Conservation (phyloP, 345 rosid genomes). For the Turritis glabra region DNA sequence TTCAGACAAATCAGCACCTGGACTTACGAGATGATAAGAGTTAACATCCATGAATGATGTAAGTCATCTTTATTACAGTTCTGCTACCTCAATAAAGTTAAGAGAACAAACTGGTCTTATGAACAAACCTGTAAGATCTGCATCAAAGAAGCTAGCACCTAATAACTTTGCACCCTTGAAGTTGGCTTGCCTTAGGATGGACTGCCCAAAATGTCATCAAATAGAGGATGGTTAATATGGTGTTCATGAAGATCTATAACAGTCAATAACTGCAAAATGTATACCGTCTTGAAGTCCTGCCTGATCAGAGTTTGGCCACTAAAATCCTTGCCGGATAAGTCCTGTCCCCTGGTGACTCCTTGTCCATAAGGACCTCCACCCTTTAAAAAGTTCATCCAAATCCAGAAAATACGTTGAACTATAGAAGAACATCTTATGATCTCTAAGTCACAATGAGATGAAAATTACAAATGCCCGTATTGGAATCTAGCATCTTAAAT, state of each 20-base stretch:
- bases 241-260: background rate
- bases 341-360: slow-evolving; percentile 94
- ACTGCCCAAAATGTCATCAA: slow-evolving; percentile 44
- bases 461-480: background rate
- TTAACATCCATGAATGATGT: background rate
- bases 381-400: slow-evolving; percentile 41
- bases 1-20: slow-evolving; percentile 95
- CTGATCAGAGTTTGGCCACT: slow-evolving; percentile 82
- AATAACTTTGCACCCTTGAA: slow-evolving; percentile 87
- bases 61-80: slow-evolving; percentile 2
- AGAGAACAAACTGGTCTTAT: slow-evolving; percentile 45
- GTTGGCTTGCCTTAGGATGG: slow-evolving; percentile 83
- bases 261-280: background rate
- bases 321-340: slow-evolving; percentile 80
- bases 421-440: background rate
- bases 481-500: background rate
- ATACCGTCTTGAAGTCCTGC: slow-evolving; percentile 94
- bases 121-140: slow-evolving; percentile 81
- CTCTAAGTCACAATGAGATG: slow-evolving; percentile 5
- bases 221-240: background rate
- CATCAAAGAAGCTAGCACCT: slow-evolving; percentile 97
- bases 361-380: slow-evolving; percentile 95
- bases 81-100: background rate
- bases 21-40: background rate
- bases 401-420: background rate